phyloP scores from a whole-genome alignment of 2,329 filamentous ascomycete genomes.

The Akanthomyces lecanii region DNA sequence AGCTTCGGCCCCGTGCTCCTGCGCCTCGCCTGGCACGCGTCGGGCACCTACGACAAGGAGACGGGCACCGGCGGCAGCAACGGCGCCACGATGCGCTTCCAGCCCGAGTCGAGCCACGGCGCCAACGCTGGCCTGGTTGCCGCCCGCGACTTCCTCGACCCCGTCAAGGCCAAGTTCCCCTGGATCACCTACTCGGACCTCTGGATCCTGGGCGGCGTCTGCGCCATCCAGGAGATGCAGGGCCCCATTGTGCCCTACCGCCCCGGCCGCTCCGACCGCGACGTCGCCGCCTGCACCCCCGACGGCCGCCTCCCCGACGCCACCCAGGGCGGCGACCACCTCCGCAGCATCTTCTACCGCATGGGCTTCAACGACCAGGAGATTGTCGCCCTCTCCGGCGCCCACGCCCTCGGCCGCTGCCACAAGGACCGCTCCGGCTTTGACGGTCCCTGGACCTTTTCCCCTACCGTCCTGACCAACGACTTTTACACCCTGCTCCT shows the following conservation, averaged over 20 bases:
- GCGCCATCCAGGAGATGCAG: constrained; percentile 91
- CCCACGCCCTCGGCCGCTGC: constrained; percentile 84
- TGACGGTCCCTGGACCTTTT: constrained; percentile 88
- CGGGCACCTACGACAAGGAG: constrained; percentile 84
- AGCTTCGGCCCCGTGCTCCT: constrained; percentile 91
- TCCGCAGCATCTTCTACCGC: constrained; percentile 87
- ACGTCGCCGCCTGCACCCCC: constrained; percentile 81
- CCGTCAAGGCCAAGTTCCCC: constrained; percentile 81
- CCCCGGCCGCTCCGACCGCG: constrained; percentile 77
- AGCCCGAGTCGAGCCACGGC: constrained; percentile 82
- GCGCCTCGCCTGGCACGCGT: constrained; percentile 89
- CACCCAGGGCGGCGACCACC: constrained; percentile 70
- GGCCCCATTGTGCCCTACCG: constrained; percentile 84
- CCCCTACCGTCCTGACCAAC: constrained; percentile 86
- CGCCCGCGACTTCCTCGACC: constrained; percentile 89
- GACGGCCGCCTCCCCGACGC: constrained; percentile 85
- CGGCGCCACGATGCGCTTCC: constrained; percentile 94
- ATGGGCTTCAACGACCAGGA: constrained; percentile 98
- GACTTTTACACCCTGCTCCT: constrained; percentile 88
- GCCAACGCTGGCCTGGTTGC: constrained; percentile 86
- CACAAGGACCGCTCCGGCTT: constrained; percentile 86
- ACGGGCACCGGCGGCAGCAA: constrained; percentile 91
- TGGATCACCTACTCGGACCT: constrained; percentile 97
- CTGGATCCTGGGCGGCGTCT: constrained; percentile 85
- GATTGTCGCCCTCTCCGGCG: constrained; percentile 85